Evolutionary conservation across 805 yeast genomes (phyloP).

Genomic region (Candida hungchunana): DNA sequence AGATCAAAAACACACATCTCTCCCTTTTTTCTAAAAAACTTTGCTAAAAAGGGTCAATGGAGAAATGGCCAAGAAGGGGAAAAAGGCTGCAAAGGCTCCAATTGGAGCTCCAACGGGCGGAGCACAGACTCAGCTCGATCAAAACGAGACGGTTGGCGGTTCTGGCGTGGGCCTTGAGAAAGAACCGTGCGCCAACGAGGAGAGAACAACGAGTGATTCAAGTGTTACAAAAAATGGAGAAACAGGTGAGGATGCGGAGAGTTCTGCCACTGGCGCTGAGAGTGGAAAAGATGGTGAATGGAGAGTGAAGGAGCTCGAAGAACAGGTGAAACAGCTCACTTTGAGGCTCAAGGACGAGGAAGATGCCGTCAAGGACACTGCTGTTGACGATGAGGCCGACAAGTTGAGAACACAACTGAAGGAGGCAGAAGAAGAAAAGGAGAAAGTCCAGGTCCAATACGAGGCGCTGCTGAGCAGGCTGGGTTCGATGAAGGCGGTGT

Average conservation of each 20-base stretch:
- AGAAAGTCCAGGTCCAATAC: slow-evolving; percentile 53
- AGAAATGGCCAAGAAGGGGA: slow-evolving; percentile 21
- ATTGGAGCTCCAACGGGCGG: no score
- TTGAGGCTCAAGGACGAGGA: slow-evolving; percentile 6
- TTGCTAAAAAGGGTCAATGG: no score
- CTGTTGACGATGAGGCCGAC: slow-evolving; percentile 10
- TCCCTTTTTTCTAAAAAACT: no score
- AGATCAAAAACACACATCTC: no score
- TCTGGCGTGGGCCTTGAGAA: slow-evolving; percentile 8
- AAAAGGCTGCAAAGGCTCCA: slow-evolving; percentile 6
- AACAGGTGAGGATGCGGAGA: slow-evolving; percentile 6
- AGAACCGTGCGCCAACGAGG: slow-evolving; percentile 5
- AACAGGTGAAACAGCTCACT: slow-evolving; percentile 11
- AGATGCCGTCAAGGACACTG: slow-evolving; percentile 2
- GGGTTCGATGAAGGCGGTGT: slow-evolving; percentile 70
- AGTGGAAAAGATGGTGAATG: slow-evolving; percentile 3
- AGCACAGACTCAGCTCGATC: slow-evolving; percentile 8
- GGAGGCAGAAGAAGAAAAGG: slow-evolving; percentile 46
- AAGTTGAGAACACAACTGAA: slow-evolving; percentile 29
- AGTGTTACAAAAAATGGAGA: slow-evolving; percentile 5
- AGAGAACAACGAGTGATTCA: slow-evolving; percentile 9
- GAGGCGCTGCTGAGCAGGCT: slow-evolving; percentile 57
- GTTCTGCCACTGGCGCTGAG: slow-evolving; percentile 10
- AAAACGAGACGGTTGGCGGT: slow-evolving; percentile 7
- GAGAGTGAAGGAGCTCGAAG: slow-evolving; percentile 10